Evolutionary conservation across 371 early-diverging fungal genomes (phyloP), one percentile per base, ranked within the genome.

Genomic region (Coemansia sp.): DNA sequence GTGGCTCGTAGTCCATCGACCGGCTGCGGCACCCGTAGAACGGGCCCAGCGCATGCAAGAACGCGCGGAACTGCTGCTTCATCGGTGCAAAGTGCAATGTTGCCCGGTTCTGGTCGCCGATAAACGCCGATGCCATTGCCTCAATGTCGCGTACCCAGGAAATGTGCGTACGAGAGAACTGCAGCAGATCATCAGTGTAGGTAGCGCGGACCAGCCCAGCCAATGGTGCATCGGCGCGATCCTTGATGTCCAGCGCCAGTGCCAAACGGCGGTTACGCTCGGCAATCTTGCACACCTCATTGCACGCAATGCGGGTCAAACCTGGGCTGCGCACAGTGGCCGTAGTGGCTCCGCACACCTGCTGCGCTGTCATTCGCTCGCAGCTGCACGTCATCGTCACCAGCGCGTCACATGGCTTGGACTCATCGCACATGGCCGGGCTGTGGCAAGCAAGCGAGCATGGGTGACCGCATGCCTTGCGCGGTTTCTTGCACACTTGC

Each of bases 1-100:
- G 79, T 0, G 93, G 92, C 71, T 91, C 93, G 12, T 82, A 82
- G 75, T 92, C 93, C 12, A 90, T 81, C 1, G 89, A 87, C 59
- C 87, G 87, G 20, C 91, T 88, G 0, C 78, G 71, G 21, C 90
- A 64, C 40, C 86, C 82, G 71, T 90, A 91, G 57, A 86, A 85
- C 16, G 85, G 84, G 16, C 87, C 86, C 65, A 90, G 83, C 9
- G 86, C 87, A 62, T 91, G 93, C 33, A 91, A 73, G 69, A 91
- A 90, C 44, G 84, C 82, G 28, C 92, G 87, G 47, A 84, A 82
- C 30, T 82, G 79, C 12, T 79, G 77, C 62, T 85, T 84, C 92
- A 91, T 91, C 2, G 93, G 88, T 50, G 85, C 75, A 65, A 88
- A 87, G 47, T 86, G 82, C 21, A 89, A 71, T 12, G 83, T 78